Conservation (phyloP, 345 rosid species). For the Eucalyptus marginata region DNA sequence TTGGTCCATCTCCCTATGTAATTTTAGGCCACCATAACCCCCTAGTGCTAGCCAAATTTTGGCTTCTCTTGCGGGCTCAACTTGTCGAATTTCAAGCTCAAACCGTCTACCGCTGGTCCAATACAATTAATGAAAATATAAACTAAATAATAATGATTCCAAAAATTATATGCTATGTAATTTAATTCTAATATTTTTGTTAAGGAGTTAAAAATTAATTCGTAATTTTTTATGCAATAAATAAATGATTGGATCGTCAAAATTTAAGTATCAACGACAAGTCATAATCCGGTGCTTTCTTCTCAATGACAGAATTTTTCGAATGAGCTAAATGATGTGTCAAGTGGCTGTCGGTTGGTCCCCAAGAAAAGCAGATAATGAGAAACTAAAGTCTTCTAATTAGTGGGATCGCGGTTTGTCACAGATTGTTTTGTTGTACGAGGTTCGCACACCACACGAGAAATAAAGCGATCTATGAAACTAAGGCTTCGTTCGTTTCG, state of each 20-base stretch:
- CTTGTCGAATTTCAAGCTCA: accelerated
- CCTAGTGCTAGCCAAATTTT: too few species aligned
- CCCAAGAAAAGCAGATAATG: not conserved
- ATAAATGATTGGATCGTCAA: accelerated
- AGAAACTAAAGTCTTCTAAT: too few species aligned
- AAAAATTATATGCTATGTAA: accelerated
- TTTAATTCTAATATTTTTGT: too few species aligned
- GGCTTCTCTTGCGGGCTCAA: too few species aligned
- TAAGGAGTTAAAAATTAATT: accelerated
- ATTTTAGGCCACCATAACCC: too few species aligned
- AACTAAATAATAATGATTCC: accelerated
- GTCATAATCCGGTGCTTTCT: accelerated
- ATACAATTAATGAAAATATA: too few species aligned
- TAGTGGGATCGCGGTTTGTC: not conserved
- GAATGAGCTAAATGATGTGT: not conserved
- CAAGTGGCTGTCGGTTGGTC: not conserved
- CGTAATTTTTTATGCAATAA: accelerated
- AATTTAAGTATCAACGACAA: too few species aligned
- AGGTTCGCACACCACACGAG: not conserved
- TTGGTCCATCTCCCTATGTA: too few species aligned
- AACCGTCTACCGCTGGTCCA: accelerated
- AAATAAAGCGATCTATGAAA: not conserved
- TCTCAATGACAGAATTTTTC: too few species aligned
- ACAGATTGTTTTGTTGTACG: not conserved
- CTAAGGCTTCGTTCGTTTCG: too few species aligned